phyloP scores from a whole-genome alignment of 2,329 filamentous ascomycete species.

The Xylariaceae sp. region DNA sequence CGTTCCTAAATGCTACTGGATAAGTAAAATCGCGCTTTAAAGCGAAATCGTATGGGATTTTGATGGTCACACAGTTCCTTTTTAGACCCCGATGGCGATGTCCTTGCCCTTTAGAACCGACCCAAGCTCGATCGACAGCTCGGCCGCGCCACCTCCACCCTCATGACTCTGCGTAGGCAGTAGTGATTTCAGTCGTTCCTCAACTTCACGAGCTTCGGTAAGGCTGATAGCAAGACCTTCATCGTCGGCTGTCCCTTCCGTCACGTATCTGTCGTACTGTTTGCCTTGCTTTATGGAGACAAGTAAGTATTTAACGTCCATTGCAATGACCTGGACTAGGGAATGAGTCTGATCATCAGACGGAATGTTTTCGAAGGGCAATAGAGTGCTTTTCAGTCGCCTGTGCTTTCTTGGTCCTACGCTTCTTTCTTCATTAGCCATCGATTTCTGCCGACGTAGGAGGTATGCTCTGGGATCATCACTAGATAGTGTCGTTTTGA shows the following conservation, averaged over 20 bases:
- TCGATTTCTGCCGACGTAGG: conserved; percentile 37
- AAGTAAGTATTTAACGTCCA: conserved; percentile 17
- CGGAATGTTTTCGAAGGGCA: conserved; percentile 35
- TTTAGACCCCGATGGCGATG: not conserved
- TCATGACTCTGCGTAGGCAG: conserved; percentile 16
- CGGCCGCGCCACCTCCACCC: not conserved
- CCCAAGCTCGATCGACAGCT: conserved; percentile 21
- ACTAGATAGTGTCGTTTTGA: conserved; percentile 30
- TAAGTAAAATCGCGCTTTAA: not conserved
- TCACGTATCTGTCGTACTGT: conserved; percentile 32
- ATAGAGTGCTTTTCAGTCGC: conserved; percentile 34
- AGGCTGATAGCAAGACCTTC: conserved; percentile 33
- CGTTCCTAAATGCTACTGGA: not conserved
- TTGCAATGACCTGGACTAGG: conserved; percentile 11
- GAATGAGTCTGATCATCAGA: conserved; percentile 24
- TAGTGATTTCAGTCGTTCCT: conserved; percentile 27
- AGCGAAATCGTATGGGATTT: not conserved
- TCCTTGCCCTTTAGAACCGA: conserved; percentile 28
- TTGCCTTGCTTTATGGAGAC: conserved; percentile 9
- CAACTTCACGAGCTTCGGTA: conserved; percentile 27
- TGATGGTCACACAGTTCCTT: not conserved
- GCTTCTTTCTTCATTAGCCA: conserved; percentile 21
- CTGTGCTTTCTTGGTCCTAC: conserved; percentile 27
- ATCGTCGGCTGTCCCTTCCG: conserved; percentile 26
- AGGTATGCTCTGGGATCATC: conserved; percentile 39